A percentile compares a stretch with the other conserved stretches of the same genome.
Evolutionary conservation across 169 alveolate species (phyloP).

Genomic region (Plasmodium fragile): DNA sequence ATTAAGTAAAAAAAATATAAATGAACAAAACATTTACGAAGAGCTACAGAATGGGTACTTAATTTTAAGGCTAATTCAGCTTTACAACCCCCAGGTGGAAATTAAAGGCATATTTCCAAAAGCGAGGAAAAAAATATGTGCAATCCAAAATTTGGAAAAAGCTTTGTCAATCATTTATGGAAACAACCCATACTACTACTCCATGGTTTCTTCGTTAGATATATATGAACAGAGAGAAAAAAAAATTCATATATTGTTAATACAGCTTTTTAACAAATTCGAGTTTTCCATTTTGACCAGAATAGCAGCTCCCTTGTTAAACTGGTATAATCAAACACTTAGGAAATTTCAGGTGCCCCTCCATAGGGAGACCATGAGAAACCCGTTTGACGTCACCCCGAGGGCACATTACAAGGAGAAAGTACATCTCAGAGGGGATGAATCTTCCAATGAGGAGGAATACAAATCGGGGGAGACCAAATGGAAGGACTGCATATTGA

Average conservation of each 20-base stretch:
- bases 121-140: conserved; percentile 67
- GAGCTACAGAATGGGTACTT: conserved; percentile 45
- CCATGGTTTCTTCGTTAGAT: conserved; percentile 54
- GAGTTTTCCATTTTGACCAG: conserved; percentile 52
- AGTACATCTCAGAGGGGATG: background rate
- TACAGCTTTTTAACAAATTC: conserved; percentile 52
- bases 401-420: background rate
- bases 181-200: conserved; percentile 55
- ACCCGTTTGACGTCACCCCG: conserved; percentile 30
- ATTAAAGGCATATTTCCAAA: conserved; percentile 33
- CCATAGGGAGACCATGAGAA: conserved; percentile 15
- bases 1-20: conserved; percentile 31
- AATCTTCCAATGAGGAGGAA: background rate
- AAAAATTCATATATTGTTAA: conserved; percentile 37
- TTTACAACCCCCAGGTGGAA: conserved; percentile 34
- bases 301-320: conserved; percentile 40
- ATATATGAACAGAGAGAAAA: conserved; percentile 55
- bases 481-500: conserved; percentile 3
- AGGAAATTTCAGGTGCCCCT: conserved; percentile 20
- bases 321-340: conserved; percentile 50
- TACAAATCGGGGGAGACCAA: background rate
- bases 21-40: conserved; percentile 59
- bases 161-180: conserved; percentile 48
- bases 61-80: conserved; percentile 44
- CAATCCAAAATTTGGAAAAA: conserved; percentile 63